phyloP scores from a whole-genome alignment of 768 basidiomycete species.

The Cystoderma amianthinum region DNA sequence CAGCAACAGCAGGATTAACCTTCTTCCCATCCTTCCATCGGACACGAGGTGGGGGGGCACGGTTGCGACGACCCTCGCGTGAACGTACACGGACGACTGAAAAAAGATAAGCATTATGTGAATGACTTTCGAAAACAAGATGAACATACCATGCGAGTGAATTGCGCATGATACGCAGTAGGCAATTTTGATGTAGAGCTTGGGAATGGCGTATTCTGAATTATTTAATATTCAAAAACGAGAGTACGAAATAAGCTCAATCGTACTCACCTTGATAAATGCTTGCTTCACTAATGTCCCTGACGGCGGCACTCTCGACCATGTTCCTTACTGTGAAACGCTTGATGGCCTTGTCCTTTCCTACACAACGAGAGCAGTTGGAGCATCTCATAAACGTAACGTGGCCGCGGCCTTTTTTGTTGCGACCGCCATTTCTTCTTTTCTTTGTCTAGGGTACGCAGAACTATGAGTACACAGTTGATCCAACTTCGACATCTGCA shows the following conservation, averaged over 20 bases:
- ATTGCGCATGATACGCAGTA: slow-evolving; percentile 99
- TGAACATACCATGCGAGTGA: slow-evolving; percentile 86
- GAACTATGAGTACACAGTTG: slow-evolving; percentile 1
- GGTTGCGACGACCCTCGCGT: slow-evolving; percentile 92
- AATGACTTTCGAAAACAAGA: slow-evolving; percentile 1
- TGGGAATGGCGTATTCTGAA: slow-evolving; percentile 91
- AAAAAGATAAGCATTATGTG: slow-evolving; percentile 1
- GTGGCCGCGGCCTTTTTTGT: slow-evolving; percentile 99
- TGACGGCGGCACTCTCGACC: slow-evolving; percentile 97
- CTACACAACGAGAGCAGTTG: slow-evolving; percentile 97
- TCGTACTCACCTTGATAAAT: slow-evolving; percentile 91
- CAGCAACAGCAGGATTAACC: slow-evolving; percentile 92
- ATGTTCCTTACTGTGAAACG: slow-evolving; percentile 99
- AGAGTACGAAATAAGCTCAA: slow-evolving; percentile 16
- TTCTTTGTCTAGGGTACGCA: slow-evolving; percentile 76
- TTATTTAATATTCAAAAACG: slow-evolving; percentile 1
- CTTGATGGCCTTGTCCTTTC: slow-evolving; percentile 99
- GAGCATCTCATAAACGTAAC: slow-evolving; percentile 94
- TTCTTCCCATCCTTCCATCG: slow-evolving; percentile 96
- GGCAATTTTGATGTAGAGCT: slow-evolving; percentile 96
- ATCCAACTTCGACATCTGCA: slow-evolving; percentile 27
- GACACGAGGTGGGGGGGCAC: slow-evolving; percentile 91
- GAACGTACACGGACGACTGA: slow-evolving; percentile 99
- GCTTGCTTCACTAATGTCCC: slow-evolving; percentile 94
- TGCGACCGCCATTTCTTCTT: slow-evolving; percentile 98